Evolutionary conservation across 2,329 filamentous ascomycete genomes (phyloP), one percentile per base, ranked within the genome.

Genomic region (Fusarium papillatum): DNA sequence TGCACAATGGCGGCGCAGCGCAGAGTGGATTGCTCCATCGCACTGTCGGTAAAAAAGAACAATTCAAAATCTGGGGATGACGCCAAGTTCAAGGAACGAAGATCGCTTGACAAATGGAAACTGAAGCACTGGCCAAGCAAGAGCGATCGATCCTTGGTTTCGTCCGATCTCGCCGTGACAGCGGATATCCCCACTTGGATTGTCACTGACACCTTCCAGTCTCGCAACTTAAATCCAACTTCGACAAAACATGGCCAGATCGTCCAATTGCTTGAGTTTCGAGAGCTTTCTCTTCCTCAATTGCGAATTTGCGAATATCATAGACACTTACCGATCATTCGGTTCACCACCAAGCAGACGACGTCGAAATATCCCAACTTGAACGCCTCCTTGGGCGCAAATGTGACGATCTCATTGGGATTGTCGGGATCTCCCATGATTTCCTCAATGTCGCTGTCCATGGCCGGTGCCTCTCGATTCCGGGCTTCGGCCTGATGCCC

Each of bases 281-380:
- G 13, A 39, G 19, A 22, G 17, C 64, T 16, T 24, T 0, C 22
- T 41, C 46, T 24, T 24, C 2, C 24, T 16, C 5, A 31, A n/a
- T 16, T 31, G 29, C 36, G 24, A 11, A 3, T 34, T 36, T 34
- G 53, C 29, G 19, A 57, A 57, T 8, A 31, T 10, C n/a, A 34
- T 5, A 16, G 19, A 22, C 53, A 80, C 82, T 74, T 65, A 84
- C 83, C 83, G 69, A 84, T 84, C 78, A 83, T 84, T 13, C 83
- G 81, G 68, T 84, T 84, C 31, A 84, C 70, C 13, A 84, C 79
- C 34, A 84, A 73, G 46, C 83, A 84, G 65, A 77, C 80, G 6
- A 84, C 81, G 62, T 84, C 83, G 26, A 84, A 80, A 60, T 83
- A 84, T 7, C 82, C 82, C 22, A 84, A 73, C 22, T 81, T 80